phyloP scores from a whole-genome alignment of 139 green algal genomes.

The Picochlorum sp. region DNA sequence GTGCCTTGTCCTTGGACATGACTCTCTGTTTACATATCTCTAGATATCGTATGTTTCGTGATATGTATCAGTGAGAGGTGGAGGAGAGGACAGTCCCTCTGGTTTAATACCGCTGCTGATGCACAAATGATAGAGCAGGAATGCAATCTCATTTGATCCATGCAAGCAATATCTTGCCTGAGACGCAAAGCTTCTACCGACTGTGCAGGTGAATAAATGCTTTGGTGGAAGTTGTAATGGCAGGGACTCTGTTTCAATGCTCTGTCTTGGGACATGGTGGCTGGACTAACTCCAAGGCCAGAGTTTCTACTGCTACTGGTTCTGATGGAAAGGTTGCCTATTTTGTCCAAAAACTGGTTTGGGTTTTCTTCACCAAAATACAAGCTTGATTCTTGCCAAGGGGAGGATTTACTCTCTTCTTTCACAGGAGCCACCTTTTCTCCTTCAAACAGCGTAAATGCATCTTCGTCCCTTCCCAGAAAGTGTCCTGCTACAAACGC shows the following conservation, averaged over 20 bases:
- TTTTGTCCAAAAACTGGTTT: neutral
- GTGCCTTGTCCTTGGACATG: too few relatives aligned
- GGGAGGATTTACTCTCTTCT: neutral
- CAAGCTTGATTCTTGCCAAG: neutral
- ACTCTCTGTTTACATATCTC: too few relatives aligned
- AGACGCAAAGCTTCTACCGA: conserved; percentile 44
- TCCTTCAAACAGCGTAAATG: conserved; percentile 89
- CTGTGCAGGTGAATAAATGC: conserved; percentile 79
- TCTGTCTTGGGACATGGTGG: conserved; percentile 8
- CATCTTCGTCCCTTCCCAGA: conserved; percentile 86
- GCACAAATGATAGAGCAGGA: conserved; percentile 41
- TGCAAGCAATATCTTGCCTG: conserved; percentile 33
- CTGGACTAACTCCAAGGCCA: conserved; percentile 14
- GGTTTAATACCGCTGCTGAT: conserved; percentile 8
- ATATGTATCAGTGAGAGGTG: neutral
- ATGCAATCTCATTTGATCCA: conserved; percentile 39
- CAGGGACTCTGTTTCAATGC: conserved; percentile 1
- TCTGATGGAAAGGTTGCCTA: conserved; percentile 12
- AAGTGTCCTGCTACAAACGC: conserved; percentile 86
- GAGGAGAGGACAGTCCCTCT: neutral
- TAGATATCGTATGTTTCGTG: neutral
- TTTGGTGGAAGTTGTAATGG: conserved; percentile 58
- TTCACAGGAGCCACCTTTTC: neutral
- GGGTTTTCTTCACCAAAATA: neutral
- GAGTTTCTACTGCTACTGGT: neutral